A percentile compares a stretch with the other conserved stretches of the same genome.
Conservation (phyloP, 2,329 filamentous ascomycete species). For the Colletotrichum sp. region DNA sequence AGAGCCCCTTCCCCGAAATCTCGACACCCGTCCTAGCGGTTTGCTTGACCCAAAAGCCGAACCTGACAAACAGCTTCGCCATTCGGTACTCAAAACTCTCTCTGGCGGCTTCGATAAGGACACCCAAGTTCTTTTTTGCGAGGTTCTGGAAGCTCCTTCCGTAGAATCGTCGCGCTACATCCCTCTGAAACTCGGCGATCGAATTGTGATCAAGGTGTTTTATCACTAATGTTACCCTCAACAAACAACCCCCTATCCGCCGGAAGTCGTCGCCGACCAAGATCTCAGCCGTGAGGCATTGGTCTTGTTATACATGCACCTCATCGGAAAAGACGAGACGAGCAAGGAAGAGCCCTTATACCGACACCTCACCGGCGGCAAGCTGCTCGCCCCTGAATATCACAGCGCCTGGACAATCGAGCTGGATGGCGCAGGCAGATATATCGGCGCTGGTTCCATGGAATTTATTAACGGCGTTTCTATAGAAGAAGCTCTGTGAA, state of each 20-base stretch:
- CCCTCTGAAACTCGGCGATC: background rate
- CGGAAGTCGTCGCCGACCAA: background rate
- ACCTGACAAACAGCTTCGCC: background rate
- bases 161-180: background rate
- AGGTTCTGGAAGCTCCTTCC: background rate
- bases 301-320: background rate
- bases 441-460: rapidly evolving
- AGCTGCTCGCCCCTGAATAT: background rate
- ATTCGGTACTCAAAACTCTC: background rate
- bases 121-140: rapidly evolving
- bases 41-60: background rate
- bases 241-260: rapidly evolving
- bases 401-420: background rate
- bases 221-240: rapidly evolving
- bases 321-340: no score
- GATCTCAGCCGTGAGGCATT: rapidly evolving
- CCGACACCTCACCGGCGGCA: background rate
- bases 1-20: background rate
- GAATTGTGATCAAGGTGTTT: background rate
- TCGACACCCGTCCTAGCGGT: background rate
- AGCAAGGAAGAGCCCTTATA: no score
- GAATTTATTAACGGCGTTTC: background rate
- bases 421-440: rapidly evolving
- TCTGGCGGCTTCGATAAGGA: background rate
- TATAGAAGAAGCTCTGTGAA: background rate